Evolutionary conservation across 768 basidiomycete genomes (phyloP).

Genomic region (Xerocomellus amylosporus): DNA sequence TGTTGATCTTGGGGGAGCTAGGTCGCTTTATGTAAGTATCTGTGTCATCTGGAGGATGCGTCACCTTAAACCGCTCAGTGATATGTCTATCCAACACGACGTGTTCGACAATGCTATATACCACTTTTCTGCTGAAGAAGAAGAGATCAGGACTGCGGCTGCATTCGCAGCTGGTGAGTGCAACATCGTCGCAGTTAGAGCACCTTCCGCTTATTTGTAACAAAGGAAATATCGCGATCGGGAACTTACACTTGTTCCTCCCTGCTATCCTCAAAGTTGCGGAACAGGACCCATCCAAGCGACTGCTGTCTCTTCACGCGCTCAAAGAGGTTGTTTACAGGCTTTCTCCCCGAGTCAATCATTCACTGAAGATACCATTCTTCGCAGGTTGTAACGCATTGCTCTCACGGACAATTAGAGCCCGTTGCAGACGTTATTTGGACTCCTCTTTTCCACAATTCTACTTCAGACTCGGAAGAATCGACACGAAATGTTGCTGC

Average conservation of each 20-base stretch:
- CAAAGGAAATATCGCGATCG: conserved; percentile 93
- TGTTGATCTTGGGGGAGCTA: conserved; percentile 89
- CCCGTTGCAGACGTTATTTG: conserved; percentile 86
- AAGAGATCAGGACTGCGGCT: conserved; percentile 86
- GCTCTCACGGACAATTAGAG: conserved; percentile 79
- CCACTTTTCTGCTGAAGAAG: conserved; percentile 72
- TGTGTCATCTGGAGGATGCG: background rate
- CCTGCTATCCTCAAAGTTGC: conserved; percentile 79
- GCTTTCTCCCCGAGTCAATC: background rate
- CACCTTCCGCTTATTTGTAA: background rate
- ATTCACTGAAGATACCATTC: background rate
- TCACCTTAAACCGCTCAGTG: conserved; percentile 47
- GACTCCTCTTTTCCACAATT: conserved; percentile 89
- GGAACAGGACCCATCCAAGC: conserved; percentile 71
- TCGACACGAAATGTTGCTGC: conserved; percentile 92
- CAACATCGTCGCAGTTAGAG: background rate
- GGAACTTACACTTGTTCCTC: conserved; percentile 84
- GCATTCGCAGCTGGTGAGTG: conserved; percentile 86
- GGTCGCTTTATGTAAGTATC: conserved; percentile 76
- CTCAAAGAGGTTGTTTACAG: conserved; percentile 72
- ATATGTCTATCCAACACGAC: conserved; percentile 79
- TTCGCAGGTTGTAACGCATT: conserved; percentile 84
- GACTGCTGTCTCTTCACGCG: conserved; percentile 85
- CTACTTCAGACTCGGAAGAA: conserved; percentile 80
- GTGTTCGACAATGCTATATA: conserved; percentile 73